Conservation (phyloP, 2,329 filamentous ascomycete genomes). For the Ascochyta pisi region DNA sequence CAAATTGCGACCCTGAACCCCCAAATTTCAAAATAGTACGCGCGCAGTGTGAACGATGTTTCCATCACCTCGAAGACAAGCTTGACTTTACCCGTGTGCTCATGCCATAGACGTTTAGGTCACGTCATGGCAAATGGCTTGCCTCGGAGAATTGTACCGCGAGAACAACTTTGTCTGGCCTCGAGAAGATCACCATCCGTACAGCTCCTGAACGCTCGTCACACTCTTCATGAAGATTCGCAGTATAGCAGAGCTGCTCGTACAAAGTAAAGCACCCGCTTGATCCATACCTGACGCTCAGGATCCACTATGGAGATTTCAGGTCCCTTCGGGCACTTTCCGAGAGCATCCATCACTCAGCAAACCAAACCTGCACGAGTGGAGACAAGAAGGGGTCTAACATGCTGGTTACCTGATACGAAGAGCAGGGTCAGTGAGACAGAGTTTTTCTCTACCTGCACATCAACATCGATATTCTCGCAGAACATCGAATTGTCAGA, state of each 20-base stretch:
- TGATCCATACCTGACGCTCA: background rate
- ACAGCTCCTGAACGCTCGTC: too few relatives aligned
- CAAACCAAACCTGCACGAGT: background rate
- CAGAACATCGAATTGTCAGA: constrained; percentile 20
- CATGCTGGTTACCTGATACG: background rate
- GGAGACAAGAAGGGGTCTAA: background rate
- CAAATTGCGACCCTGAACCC: too few relatives aligned
- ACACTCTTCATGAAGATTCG: background rate
- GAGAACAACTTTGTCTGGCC: too few relatives aligned
- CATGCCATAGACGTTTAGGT: background rate
- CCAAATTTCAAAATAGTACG: too few relatives aligned
- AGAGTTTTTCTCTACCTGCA: constrained; percentile 7
- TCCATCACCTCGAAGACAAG: too few relatives aligned
- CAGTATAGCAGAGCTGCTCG: background rate
- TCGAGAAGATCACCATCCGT: too few relatives aligned
- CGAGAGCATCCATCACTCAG: constrained; percentile 3
- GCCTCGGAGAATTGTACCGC: background rate
- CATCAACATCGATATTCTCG: constrained; percentile 9
- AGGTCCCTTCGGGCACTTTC: constrained; percentile 9
- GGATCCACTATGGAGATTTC: constrained; percentile 9
- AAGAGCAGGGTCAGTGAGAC: background rate
- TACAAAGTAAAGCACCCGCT: background rate
- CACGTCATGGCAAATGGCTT: constrained; percentile 2
- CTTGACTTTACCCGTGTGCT: background rate
- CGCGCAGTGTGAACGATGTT: too few relatives aligned